Base-by-base conservation (phyloP, 495 filamentous ascomycete species). In the Penicillium paradoxum region DNA sequence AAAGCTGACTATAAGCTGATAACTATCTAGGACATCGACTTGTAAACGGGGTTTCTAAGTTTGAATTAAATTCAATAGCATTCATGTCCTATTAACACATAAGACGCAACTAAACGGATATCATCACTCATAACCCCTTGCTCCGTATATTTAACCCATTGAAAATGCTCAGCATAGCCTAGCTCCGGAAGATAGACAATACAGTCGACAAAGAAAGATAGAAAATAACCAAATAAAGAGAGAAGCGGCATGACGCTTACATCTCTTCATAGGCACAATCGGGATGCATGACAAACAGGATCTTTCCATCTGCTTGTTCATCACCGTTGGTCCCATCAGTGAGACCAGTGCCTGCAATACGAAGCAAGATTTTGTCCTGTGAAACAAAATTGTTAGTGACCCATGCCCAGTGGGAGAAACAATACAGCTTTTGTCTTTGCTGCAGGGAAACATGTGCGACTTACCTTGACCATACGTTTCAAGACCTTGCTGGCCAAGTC, bases 391-490 rank as follows among this genome's bases (percentile, higher is more conserved):
- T 24, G n/a, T 62, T 56, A 67, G 51, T 51, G 13, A 34, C 5
- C 38, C n/a, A n/a, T n/a, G n/a, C n/a, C n/a, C n/a, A n/a, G n/a
- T n/a, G n/a, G n/a, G n/a, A n/a, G 9, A 18, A 25, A 21, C 22
- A 39, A 32, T 43, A 29, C 27, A n/a, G n/a, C n/a, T n/a, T n/a
- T n/a, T n/a, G n/a, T n/a, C n/a, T n/a, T 37, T 34, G 18, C 41
- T 6, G 47, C 36, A 21, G 29, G 13, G 39, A 45, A 30, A 24
- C 1, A 18, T 32, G 39, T 32, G 40, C 21, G 21, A 80, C 82
- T 60, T 73, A 95, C 91, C 89, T 92, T 97, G 57, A 96, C 87
- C 87, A 97, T 95, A 66, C 90, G 84, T 82, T 87, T 96, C 53
- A 97, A 65, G 56, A 97, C 92, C 79, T 96, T 96, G 63, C 73